phyloP scores from a whole-genome alignment of 2,329 filamentous ascomycete genomes.

The Colletotrichum neosansevieriae region DNA sequence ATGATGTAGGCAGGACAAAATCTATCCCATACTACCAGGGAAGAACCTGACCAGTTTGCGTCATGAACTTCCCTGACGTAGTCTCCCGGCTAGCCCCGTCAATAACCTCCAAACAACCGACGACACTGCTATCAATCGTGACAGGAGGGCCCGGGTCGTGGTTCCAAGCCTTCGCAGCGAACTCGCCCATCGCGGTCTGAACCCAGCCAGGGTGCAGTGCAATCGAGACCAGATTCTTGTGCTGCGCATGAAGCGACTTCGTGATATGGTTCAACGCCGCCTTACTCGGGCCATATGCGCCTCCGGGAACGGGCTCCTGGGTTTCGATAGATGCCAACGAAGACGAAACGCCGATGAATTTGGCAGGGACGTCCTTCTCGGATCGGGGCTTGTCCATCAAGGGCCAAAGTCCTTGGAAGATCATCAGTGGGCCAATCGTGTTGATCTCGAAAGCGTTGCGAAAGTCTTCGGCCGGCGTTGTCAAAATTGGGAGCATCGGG shows the following conservation, averaged over 20 bases:
- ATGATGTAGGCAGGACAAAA: background rate
- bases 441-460: slow-evolving; percentile 58
- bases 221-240: slow-evolving; percentile 44
- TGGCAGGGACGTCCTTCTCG: slow-evolving; percentile 41
- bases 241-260: slow-evolving; percentile 47
- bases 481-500: slow-evolving; percentile 45
- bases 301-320: slow-evolving; percentile 48
- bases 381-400: slow-evolving; percentile 49
- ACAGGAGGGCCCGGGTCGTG: slow-evolving; percentile 44
- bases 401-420: slow-evolving; percentile 52
- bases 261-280: slow-evolving; percentile 52
- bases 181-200: slow-evolving; percentile 47
- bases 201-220: slow-evolving; percentile 56
- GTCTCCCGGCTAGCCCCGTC: slow-evolving; percentile 51
- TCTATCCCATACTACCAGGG: slow-evolving; percentile 42
- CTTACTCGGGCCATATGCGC: slow-evolving; percentile 52
- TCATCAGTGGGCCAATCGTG: slow-evolving; percentile 52
- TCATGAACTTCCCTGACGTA: slow-evolving; percentile 50
- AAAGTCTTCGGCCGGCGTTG: slow-evolving; percentile 50
- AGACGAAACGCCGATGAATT: slow-evolving; percentile 53
- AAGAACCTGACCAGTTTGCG: slow-evolving; percentile 47
- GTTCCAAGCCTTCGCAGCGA: slow-evolving; percentile 49
- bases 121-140: slow-evolving; percentile 49
- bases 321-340: slow-evolving; percentile 50
- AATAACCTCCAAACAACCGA: slow-evolving; percentile 50